A percentile compares a stretch with the other conserved stretches of the same genome.
Conservation (phyloP, 768 basidiomycete genomes). For the Xerocomellus intermedius region DNA sequence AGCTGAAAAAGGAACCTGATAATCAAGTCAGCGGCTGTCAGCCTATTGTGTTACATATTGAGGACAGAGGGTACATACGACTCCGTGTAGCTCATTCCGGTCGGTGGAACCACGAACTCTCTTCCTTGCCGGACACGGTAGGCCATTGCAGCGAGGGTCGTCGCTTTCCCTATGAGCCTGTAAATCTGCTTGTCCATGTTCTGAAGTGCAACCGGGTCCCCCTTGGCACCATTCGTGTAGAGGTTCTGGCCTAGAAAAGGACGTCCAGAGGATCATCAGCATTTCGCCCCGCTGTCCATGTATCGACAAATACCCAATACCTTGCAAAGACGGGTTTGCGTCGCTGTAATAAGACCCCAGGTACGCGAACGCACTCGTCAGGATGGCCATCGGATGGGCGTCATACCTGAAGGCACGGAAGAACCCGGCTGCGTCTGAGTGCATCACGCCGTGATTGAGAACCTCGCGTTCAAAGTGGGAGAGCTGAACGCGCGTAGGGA, state of each 20-base stretch:
- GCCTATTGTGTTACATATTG: not conserved
- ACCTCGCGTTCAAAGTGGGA: constrained; percentile 70
- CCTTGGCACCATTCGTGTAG: constrained; percentile 68
- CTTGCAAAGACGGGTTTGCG: constrained; percentile 86
- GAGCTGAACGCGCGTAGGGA: constrained; percentile 64
- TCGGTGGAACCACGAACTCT: constrained; percentile 81
- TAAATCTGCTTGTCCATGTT: constrained; percentile 93
- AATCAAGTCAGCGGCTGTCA: not conserved
- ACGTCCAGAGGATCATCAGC: not conserved
- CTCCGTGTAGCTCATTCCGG: constrained; percentile 79
- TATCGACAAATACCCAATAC: constrained; percentile 32
- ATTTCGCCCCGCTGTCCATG: not conserved
- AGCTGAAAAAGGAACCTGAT: constrained; percentile 85
- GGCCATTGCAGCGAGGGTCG: constrained; percentile 92
- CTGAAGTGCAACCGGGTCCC: constrained; percentile 62
- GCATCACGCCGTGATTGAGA: constrained; percentile 68
- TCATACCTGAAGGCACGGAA: constrained; percentile 81
- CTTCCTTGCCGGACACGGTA: constrained; percentile 91
- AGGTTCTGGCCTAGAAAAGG: constrained; percentile 63
- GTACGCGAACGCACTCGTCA: constrained; percentile 85
- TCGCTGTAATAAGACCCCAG: constrained; percentile 85
- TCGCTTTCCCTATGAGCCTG: constrained; percentile 83
- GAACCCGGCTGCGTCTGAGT: constrained; percentile 68
- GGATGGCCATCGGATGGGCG: constrained; percentile 89
- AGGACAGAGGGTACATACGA: constrained; percentile 45